Percentiles rank a stretch among this genome's conserved stretches.
Conservation (phyloP, 2,329 filamentous ascomycete species). For the Penicillium thymicola region DNA sequence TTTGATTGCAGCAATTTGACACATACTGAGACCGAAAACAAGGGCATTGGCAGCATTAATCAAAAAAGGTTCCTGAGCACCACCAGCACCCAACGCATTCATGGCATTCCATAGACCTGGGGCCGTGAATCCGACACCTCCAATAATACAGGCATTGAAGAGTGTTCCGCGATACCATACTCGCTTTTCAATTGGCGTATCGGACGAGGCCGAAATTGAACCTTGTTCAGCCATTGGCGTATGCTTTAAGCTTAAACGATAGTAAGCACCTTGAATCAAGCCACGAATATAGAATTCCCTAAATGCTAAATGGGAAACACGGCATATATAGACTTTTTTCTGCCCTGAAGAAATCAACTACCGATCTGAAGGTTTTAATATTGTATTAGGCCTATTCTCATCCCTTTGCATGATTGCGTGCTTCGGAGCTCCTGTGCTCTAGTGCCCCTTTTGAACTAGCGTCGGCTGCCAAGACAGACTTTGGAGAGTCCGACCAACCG, state of each 20-base stretch:
- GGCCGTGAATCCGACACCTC: constrained; percentile 50
- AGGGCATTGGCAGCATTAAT: constrained; percentile 54
- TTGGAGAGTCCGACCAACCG: neutral
- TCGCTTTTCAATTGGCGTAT: constrained; percentile 6
- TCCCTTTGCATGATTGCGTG: neutral
- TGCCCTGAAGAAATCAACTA: neutral
- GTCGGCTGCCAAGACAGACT: neutral
- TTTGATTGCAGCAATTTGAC: constrained; percentile 20
- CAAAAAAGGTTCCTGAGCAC: constrained; percentile 51
- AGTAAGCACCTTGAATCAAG: neutral
- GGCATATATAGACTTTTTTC: neutral
- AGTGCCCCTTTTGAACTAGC: neutral
- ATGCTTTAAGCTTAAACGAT: neutral
- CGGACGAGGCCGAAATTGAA: constrained; percentile 12
- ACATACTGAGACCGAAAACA: constrained; percentile 41
- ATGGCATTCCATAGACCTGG: constrained; percentile 54
- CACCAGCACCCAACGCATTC: constrained; percentile 53
- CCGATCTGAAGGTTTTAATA: neutral
- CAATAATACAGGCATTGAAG: constrained; percentile 55
- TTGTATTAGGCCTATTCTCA: neutral
- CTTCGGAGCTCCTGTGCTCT: neutral
- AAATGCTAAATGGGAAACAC: neutral
- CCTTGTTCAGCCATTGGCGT: constrained; percentile 14
- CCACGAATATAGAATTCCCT: neutral
- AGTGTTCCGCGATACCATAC: constrained; percentile 52